These are phyloP conservation scores for Amanita subjunquillea DNA, from an alignment of 768 basidiomycete species.

Conservation along the genomic window DNA sequence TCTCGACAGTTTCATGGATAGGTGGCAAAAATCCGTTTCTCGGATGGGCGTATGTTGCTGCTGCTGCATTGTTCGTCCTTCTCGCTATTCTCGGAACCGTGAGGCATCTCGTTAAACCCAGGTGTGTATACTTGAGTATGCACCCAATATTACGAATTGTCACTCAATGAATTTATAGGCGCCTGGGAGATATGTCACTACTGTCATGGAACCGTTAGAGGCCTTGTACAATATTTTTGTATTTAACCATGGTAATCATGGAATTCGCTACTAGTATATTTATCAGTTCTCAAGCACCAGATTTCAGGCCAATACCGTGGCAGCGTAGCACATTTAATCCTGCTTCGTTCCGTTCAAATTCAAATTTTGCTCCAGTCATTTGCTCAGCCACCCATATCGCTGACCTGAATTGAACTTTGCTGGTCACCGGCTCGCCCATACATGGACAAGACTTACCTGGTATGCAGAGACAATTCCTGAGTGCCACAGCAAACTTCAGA, in stretches of 20 bases:
- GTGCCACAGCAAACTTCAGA: slow-evolving; percentile 46
- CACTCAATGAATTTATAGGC: slow-evolving; percentile 30
- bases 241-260: not conserved
- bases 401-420: slow-evolving; percentile 25
- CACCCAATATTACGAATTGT: not conserved
- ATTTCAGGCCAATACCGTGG: slow-evolving; percentile 51
- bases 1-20: slow-evolving; percentile 97
- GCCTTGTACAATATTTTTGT: not conserved
- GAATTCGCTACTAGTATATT: not conserved
- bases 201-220: slow-evolving; percentile 72
- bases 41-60: slow-evolving; percentile 95
- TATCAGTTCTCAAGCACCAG: slow-evolving; percentile 3
- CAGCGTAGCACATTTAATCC: slow-evolving; percentile 43
- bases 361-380: slow-evolving; percentile 59
- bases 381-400: slow-evolving; percentile 68
- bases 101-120: slow-evolving; percentile 86
- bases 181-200: slow-evolving; percentile 78
- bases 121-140: slow-evolving; percentile 32
- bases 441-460: slow-evolving; percentile 29
- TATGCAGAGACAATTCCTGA: slow-evolving; percentile 57
- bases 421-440: not conserved
- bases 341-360: slow-evolving; percentile 31
- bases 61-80: slow-evolving; percentile 77
- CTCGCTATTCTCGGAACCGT: slow-evolving; percentile 85
- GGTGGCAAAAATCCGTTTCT: slow-evolving; percentile 98